Conservation (phyloP, 2,329 filamentous ascomycete species). For the Paraconiothyrium sp. region DNA sequence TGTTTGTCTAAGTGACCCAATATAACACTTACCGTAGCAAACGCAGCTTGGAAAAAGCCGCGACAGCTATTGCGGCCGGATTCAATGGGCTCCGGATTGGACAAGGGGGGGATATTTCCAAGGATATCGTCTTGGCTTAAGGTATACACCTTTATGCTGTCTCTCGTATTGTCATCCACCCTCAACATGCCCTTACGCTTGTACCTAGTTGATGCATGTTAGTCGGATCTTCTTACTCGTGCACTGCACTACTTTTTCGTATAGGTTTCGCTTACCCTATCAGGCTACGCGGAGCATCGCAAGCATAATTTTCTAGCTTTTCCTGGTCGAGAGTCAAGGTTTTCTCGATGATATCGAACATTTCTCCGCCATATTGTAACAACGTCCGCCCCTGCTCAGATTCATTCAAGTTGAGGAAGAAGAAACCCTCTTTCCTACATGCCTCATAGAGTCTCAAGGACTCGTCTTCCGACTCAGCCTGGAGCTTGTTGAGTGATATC, state of each 20-base stretch:
- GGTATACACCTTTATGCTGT: slow-evolving; percentile 14
- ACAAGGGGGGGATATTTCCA: slow-evolving; percentile 2
- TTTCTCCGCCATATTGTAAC: slow-evolving; percentile 16
- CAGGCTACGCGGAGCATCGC: slow-evolving; percentile 14
- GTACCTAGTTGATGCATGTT: slow-evolving; percentile 13
- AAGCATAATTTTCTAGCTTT: slow-evolving; percentile 15
- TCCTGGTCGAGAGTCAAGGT: slow-evolving; percentile 15
- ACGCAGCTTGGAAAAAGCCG: slow-evolving; percentile 10
- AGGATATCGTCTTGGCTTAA: slow-evolving; percentile 18
- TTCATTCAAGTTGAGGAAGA: slow-evolving; percentile 15
- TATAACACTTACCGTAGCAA: not conserved
- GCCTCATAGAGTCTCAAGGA: slow-evolving; percentile 13
- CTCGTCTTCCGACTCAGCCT: not conserved
- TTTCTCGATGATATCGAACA: slow-evolving; percentile 17
- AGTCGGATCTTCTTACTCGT: not conserved
- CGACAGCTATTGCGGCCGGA: not conserved
- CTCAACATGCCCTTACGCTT: slow-evolving; percentile 22
- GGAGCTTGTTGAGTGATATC: too few species aligned
- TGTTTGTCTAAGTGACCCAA: slow-evolving; percentile 10
- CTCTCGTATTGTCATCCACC: slow-evolving; percentile 10
- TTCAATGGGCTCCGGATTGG: slow-evolving; percentile 15
- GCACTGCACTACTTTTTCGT: too few species aligned
- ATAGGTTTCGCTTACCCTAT: slow-evolving; percentile 11
- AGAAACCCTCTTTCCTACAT: not conserved
- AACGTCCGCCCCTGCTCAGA: slow-evolving; percentile 12